phyloP scores from a whole-genome alignment of 148 eudicot genomes.

The Amaranthus cruentus region DNA sequence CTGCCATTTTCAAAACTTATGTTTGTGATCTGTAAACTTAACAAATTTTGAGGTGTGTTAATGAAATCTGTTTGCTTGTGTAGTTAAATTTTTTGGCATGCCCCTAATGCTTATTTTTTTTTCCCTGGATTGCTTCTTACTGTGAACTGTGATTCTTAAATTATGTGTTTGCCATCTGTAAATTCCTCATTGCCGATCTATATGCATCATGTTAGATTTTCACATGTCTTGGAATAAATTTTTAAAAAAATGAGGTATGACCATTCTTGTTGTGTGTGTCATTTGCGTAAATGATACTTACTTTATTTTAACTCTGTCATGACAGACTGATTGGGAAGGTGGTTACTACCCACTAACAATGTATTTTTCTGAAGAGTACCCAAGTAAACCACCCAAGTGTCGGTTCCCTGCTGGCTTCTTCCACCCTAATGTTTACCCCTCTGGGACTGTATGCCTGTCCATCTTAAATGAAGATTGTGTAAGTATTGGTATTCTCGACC shows the following conservation, averaged over 20 bases:
- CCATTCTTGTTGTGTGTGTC: neutral
- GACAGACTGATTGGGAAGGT: constrained; percentile 91
- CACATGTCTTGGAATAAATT: neutral
- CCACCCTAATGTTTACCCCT: constrained; percentile 84
- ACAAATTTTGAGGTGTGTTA: no score
- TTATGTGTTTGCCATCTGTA: neutral
- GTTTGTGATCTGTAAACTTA: no score
- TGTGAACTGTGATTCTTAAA: neutral
- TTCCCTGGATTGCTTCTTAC: neutral
- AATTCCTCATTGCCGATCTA: neutral
- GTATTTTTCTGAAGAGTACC: constrained; percentile 77
- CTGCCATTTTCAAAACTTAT: no score
- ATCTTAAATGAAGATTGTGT: constrained; percentile 81
- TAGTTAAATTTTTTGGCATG: no score
- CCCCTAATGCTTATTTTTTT: no score
- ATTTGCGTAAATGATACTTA: neutral
- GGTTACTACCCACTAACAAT: constrained; percentile 74
- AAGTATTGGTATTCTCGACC: constrained; percentile 27
- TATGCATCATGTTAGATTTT: neutral
- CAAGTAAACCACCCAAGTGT: constrained; percentile 88
- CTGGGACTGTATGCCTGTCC: constrained; percentile 81
- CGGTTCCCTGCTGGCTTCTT: constrained; percentile 77
- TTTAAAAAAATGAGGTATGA: neutral
- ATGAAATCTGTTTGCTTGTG: no score
- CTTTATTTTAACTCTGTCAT: neutral